Base-by-base conservation (phyloP, 176 grass and related monocot genomes). In the Dendrocalamus sinicus region DNA sequence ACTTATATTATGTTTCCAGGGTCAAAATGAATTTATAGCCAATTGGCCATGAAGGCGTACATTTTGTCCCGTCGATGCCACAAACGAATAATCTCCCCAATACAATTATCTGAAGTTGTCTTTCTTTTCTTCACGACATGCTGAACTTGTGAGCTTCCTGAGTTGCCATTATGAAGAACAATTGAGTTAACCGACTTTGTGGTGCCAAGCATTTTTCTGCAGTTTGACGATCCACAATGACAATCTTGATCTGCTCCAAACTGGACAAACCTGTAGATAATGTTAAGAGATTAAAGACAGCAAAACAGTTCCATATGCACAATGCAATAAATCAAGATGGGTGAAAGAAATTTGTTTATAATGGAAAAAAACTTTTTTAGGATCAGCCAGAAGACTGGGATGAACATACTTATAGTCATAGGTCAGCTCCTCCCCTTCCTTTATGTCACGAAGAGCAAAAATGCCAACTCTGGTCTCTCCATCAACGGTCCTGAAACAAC, bases 391-490 rank as follows among this genome's bases (percentile, higher is more conserved):
- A 14, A 44, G 59, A 86, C 13, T 79, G 14, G 76, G 54, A 83
- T 44, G 84, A 84, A 86, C 88, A 88, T 89, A 98, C 96, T 95
- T 94, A 73, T 95, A 98, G 85, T 98, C 96, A 84, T 95, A 98
- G 55, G 93, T 94, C 70, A 98, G 81, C 61, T 98, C 93, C 78
- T 98, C 93, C 70, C 91, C 96, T 79, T 46, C 86, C 82, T 91
- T 83, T 92, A 98, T 98, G 88, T 95, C 70, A 77, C 86, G 83
- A 78, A 93, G 86, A 23, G 93, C 86, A 78, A 95, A 98, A 72
- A 98, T 98, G 13, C 93, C 96, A 91, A 98, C 93, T 90, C 96
- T 95, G 58, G 93, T 98, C 84, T 95, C 88, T 64, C 93, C 96
- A 73, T 94, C 91, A n/a, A 92, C 91, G 57, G 88, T 95, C 96